Evolutionary conservation across 805 yeast genomes (phyloP).

Genomic region (Saccharomycopsis fodiens): DNA sequence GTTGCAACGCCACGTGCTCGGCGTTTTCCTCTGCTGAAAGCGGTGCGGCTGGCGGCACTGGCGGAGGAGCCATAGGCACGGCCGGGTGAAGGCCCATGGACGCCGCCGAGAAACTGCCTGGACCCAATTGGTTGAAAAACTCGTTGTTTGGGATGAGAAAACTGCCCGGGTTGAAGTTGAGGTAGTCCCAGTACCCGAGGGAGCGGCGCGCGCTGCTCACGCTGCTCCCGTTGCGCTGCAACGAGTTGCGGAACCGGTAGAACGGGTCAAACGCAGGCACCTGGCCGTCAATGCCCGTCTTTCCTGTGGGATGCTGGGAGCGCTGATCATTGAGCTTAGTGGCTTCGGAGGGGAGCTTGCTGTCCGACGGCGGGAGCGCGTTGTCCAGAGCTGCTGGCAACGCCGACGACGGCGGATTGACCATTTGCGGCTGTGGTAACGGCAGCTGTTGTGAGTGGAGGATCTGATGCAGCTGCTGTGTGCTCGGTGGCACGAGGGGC

Average conservation of each 20-base stretch:
- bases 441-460: not conserved
- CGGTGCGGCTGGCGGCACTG: constrained; percentile 1
- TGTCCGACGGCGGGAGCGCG: not conserved
- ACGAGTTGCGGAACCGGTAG: constrained; percentile 6
- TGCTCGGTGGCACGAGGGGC: not conserved
- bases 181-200: constrained; percentile 13
- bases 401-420: not conserved
- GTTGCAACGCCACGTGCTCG: not conserved
- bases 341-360: not conserved
- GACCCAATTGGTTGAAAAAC: constrained; percentile 1
- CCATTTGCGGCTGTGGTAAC: not conserved
- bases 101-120: constrained; percentile 2
- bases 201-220: constrained; percentile 13
- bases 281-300: not conserved
- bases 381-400: not conserved
- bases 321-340: not conserved
- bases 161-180: constrained; percentile 9
- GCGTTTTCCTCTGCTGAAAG: not conserved
- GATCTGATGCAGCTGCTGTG: not conserved
- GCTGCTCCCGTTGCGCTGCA: constrained; percentile 10
- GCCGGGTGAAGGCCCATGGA: not conserved
- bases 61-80: not conserved
- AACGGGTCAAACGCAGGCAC: not conserved
- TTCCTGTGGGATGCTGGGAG: not conserved
- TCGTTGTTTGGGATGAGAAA: constrained; percentile 5